These are phyloP conservation scores for Leptographium lundbergii DNA, from an alignment of 2,329 filamentous ascomycete species.

Conservation along the genomic window DNA sequence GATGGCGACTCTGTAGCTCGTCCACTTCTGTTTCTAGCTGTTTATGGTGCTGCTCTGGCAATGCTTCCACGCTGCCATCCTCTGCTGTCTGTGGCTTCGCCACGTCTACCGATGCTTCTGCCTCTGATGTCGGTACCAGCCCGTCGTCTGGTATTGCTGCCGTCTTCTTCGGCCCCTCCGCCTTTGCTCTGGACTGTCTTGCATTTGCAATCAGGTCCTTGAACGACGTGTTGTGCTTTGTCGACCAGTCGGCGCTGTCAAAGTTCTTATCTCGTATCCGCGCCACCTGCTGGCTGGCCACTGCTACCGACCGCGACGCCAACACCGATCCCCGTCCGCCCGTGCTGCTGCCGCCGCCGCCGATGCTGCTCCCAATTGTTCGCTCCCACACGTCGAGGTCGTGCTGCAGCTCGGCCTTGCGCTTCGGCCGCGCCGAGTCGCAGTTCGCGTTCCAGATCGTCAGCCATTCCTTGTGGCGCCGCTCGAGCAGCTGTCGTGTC, in stretches of 20 bases:
- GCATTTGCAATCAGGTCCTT: slow-evolving; percentile 69
- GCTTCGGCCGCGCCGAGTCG: slow-evolving; percentile 63
- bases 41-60: not conserved
- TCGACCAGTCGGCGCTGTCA: slow-evolving; percentile 64
- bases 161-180: slow-evolving; percentile 6
- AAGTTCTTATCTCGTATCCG: slow-evolving; percentile 81
- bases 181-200: slow-evolving; percentile 37
- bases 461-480: slow-evolving; percentile 82
- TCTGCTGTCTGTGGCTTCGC: not conserved
- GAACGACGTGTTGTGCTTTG: slow-evolving; percentile 62
- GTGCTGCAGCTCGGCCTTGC: slow-evolving; percentile 56
- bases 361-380: slow-evolving; percentile 49
- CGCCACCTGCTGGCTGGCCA: slow-evolving; percentile 19
- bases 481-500: slow-evolving; percentile 55
- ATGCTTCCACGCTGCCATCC: not conserved
- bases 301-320: slow-evolving; percentile 4
- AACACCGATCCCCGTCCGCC: not conserved
- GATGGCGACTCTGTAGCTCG: not conserved
- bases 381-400: slow-evolving; percentile 83
- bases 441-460: slow-evolving; percentile 97
- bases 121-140: not conserved
- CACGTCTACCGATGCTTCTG: not conserved
- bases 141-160: not conserved
- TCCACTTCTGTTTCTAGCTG: not conserved
- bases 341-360: slow-evolving; percentile 13